Percentiles rank a stretch among this genome's conserved stretches.
Evolutionary conservation across 2,329 filamentous ascomycete genomes (phyloP).

Genomic region (Cordyceps tenuipes): DNA sequence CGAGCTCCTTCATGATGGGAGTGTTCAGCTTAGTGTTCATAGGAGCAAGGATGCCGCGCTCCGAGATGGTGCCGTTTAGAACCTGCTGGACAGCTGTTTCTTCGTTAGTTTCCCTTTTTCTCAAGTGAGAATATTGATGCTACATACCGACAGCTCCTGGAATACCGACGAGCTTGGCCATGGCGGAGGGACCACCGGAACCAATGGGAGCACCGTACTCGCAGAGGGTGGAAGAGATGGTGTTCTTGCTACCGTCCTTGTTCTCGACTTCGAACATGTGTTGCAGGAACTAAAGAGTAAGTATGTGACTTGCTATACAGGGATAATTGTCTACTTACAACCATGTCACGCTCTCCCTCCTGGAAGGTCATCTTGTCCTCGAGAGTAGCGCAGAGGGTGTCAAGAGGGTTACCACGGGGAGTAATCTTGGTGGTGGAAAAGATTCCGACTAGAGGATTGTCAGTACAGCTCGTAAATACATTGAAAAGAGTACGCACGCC

Average conservation of each 20-base stretch:
- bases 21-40: conserved; percentile 64
- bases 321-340: conserved; percentile 37
- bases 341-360: conserved; percentile 74
- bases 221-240: conserved; percentile 68
- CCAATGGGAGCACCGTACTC: conserved; percentile 75
- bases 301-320: not conserved
- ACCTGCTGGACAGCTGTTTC: conserved; percentile 69
- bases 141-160: conserved; percentile 37
- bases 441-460: conserved; percentile 35
- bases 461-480: not conserved
- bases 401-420: conserved; percentile 70
- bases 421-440: conserved; percentile 63
- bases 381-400: conserved; percentile 82
- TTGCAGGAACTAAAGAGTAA: conserved; percentile 44
- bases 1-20: conserved; percentile 68
- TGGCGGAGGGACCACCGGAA: conserved; percentile 70
- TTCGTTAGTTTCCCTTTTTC: conserved; percentile 20
- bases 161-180: conserved; percentile 75
- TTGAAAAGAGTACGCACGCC: not conserved
- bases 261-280: conserved; percentile 80
- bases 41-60: conserved; percentile 69
- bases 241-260: conserved; percentile 70
- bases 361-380: conserved; percentile 89
- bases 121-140: not conserved
- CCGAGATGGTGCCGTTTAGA: conserved; percentile 61